Base-by-base conservation (phyloP, 2,329 filamentous ascomycete genomes). In the Nigrospora osmanthi region DNA sequence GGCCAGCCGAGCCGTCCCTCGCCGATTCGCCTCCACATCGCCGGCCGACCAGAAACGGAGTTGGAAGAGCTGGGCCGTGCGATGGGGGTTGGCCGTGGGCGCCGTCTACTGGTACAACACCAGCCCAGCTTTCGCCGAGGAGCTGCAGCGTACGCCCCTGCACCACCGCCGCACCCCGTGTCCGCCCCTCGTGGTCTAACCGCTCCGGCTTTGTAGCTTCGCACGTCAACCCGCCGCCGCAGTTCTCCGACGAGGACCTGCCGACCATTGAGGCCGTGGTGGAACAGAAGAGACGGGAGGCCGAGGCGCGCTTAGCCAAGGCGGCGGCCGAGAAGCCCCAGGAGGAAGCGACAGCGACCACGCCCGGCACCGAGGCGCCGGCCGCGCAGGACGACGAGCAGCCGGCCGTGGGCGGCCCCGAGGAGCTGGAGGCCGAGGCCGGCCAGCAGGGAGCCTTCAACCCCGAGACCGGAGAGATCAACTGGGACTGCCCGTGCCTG, bases 401-500 rank as follows among this genome's bases (percentile, higher is more conserved):
- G 32, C 12, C 43, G 43, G 28, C 53, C 39, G 44, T 54, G 45
- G 52, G 63, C 28, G 71, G 75, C 2, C 69, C 73, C 7, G 70
- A 70, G 46, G 73, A 66, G 0, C 69, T 93, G 13, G 85, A 95
- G 64, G 80, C 88, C 48, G 89, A 96, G 65, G 89, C 89, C 6
- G 78, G 72, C 49, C 83, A 91, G 62, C 83, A 97, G 67, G 93
- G 89, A 45, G 93, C 93, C 1, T 98, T 97, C 72, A 95, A 98
- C 67, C 89, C 90, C 3, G 93, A 97, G 72, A 98, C 93, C 11
- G 93, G 93, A 55, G 93, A 98, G 76, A 98, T 98, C 70, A 98
- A 98, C 75, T 98, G 93, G 93, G 93, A 97, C 64, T 98, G 93
- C 67, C 93, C 93, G 14, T 98, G 93, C 65, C 72, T 98, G 32